Percentiles rank a stretch among this genome's conserved stretches.
Evolutionary conservation across 1,284 basidiomycete species (phyloP).

Genomic region (Hemileia vastatrix): DNA sequence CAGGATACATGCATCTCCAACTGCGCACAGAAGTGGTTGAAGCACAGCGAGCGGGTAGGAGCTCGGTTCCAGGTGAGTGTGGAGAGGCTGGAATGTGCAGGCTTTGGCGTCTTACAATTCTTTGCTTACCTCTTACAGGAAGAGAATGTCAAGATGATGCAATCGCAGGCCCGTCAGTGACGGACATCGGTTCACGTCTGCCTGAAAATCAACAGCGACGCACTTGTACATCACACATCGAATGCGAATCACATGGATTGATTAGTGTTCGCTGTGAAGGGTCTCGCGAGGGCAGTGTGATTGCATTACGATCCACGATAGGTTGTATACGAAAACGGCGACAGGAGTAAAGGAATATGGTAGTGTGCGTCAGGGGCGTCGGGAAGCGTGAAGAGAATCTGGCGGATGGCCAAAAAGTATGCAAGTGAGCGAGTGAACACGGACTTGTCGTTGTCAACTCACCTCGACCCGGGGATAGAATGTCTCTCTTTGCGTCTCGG

Average conservation of each 20-base stretch:
- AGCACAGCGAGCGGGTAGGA: slow-evolving; percentile 88
- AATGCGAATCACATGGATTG: too few species aligned
- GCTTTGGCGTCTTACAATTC: too few species aligned
- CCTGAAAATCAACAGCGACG: too few species aligned
- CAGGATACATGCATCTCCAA: slow-evolving; percentile 53
- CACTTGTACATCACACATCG: too few species aligned
- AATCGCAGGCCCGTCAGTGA: too few species aligned
- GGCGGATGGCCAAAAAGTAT: slow-evolving; percentile 1
- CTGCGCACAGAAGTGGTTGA: slow-evolving; percentile 85
- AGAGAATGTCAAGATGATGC: too few species aligned
- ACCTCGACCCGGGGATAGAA: slow-evolving; percentile 88
- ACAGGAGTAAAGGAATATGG: slow-evolving; percentile 80
- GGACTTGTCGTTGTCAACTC: slow-evolving; percentile 31
- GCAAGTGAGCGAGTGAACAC: background rate
- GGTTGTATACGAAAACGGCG: slow-evolving; percentile 83
- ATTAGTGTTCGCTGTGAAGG: too few species aligned
- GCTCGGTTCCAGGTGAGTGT: slow-evolving; percentile 67
- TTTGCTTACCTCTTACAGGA: too few species aligned
- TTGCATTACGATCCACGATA: slow-evolving; percentile 61
- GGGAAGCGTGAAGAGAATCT: slow-evolving; percentile 32
- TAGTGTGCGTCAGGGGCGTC: slow-evolving; percentile 52
- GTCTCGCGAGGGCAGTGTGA: too few species aligned
- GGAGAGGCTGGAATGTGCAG: too few species aligned
- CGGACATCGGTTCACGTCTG: too few species aligned
- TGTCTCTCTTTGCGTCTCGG: slow-evolving; percentile 53